These are phyloP conservation scores for Globisporangium abappressorium DNA, from an alignment of 352 stramenopile species.

Conservation along the genomic window DNA sequence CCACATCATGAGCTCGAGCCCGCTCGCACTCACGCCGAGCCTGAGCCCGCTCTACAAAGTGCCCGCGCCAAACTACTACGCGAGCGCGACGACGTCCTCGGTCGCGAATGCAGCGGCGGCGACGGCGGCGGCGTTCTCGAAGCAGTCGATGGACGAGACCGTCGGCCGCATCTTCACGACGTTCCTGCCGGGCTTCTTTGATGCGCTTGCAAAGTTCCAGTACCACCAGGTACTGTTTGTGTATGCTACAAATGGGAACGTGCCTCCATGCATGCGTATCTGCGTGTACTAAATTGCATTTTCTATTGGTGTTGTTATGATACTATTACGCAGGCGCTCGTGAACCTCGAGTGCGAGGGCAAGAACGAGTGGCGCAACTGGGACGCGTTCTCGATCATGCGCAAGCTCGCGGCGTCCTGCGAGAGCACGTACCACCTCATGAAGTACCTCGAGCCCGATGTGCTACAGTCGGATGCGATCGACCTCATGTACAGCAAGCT, in stretches of 20 bases:
- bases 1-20: slow-evolving; percentile 32
- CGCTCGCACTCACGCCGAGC: slow-evolving; percentile 40
- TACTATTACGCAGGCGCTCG: slow-evolving; percentile 28
- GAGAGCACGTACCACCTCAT: slow-evolving; percentile 74
- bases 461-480: slow-evolving; percentile 54
- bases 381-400: slow-evolving; percentile 49
- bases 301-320: background rate
- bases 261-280: background rate
- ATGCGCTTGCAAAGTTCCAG: slow-evolving; percentile 57
- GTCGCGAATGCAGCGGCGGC: slow-evolving; percentile 19
- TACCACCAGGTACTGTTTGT: slow-evolving; percentile 41
- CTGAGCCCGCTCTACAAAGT: slow-evolving; percentile 45
- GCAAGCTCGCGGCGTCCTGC: slow-evolving; percentile 56
- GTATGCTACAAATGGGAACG: background rate
- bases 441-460: slow-evolving; percentile 58
- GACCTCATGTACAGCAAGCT: slow-evolving; percentile 63
- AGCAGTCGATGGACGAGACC: slow-evolving; percentile 37
- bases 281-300: background rate
- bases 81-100: slow-evolving; percentile 10
- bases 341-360: slow-evolving; percentile 38
- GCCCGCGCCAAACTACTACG: slow-evolving; percentile 21
- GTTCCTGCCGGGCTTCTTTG: slow-evolving; percentile 57
- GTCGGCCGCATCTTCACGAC: slow-evolving; percentile 45
- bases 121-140: slow-evolving; percentile 8
- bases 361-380: slow-evolving; percentile 47